These are phyloP conservation scores for Trypanosoma cruzi DNA, from an alignment of 208 protist species.

Conservation along the genomic window DNA sequence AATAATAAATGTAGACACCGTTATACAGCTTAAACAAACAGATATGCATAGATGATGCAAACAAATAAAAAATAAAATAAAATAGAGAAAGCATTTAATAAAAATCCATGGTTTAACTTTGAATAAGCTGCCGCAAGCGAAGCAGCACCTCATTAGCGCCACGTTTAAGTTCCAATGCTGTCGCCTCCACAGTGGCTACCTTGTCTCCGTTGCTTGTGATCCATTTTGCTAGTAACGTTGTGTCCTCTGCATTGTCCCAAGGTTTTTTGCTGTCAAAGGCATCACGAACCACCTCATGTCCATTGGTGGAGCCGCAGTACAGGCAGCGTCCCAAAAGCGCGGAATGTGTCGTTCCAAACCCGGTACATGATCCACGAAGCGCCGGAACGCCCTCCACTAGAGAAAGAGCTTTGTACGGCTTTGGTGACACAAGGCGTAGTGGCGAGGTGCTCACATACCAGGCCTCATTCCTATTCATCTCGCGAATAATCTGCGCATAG, in stretches of 20 bases:
- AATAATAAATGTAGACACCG: no score
- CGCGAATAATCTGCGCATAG: slow-evolving; percentile 59
- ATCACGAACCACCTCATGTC: slow-evolving; percentile 51
- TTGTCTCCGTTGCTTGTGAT: slow-evolving; percentile 54
- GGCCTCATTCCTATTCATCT: slow-evolving; percentile 61
- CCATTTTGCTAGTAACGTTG: slow-evolving; percentile 51
- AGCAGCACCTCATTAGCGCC: slow-evolving; percentile 36
- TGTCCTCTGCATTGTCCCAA: slow-evolving; percentile 54
- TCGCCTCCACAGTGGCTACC: slow-evolving; percentile 70
- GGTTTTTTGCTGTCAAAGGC: slow-evolving; percentile 41
- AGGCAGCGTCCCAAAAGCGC: slow-evolving; percentile 40
- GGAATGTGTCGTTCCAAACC: slow-evolving; percentile 68
- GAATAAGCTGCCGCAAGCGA: slow-evolving; percentile 6
- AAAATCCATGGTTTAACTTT: slow-evolving; percentile 22
- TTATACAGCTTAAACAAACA: no score
- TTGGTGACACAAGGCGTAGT: slow-evolving; percentile 22
- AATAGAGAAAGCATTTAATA: slow-evolving; percentile 19
- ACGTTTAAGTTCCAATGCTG: slow-evolving; percentile 27
- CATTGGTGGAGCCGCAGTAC: slow-evolving; percentile 61
- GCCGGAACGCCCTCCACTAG: slow-evolving; percentile 62
- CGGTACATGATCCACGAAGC: slow-evolving; percentile 71
- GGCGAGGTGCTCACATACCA: slow-evolving; percentile 40
- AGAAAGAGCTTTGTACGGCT: slow-evolving; percentile 59
- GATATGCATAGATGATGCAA: no score
- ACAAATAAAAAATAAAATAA: slow-evolving; percentile 10